Evolutionary conservation across 225 moss, liverwort and hornwort genomes (phyloP).

Genomic region (Pseudoscleropodium purum): DNA sequence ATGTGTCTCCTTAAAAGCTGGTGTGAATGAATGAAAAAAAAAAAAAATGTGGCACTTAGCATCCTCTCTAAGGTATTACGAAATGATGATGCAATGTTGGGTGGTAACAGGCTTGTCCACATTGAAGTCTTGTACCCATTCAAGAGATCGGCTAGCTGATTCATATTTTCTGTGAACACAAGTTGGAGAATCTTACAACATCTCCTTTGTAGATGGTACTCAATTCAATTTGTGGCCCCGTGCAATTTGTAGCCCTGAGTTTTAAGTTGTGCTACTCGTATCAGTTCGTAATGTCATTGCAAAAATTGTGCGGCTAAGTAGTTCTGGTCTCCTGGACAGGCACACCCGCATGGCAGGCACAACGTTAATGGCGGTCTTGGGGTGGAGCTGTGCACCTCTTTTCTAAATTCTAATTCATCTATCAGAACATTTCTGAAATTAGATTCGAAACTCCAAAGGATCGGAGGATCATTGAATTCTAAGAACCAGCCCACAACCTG

Average conservation of each 20-base stretch:
- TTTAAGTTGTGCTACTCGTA: background rate
- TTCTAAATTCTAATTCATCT: background rate
- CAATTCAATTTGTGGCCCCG: background rate
- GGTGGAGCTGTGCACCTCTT: background rate
- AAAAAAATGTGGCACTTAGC: too few relatives aligned
- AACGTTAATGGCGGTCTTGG: background rate
- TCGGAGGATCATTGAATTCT: background rate
- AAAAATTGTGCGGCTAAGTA: background rate
- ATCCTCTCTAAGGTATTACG: background rate
- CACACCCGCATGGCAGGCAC: background rate
- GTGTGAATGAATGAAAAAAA: background rate
- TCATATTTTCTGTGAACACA: background rate
- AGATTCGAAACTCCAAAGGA: background rate
- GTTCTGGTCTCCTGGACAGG: background rate
- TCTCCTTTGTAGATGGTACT: background rate
- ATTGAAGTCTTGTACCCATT: background rate
- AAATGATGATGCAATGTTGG: background rate
- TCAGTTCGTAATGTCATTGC: background rate
- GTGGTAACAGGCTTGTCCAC: background rate
- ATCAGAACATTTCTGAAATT: background rate
- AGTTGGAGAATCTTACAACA: background rate
- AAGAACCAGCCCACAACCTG: conserved; percentile 11
- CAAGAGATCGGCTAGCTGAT: background rate
- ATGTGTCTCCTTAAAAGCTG: background rate
- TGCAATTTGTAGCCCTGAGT: background rate